Evolutionary conservation across 2,329 filamentous ascomycete species (phyloP), one percentile per base, ranked within the genome.

Genomic region (Pseudonectria foliicola): DNA sequence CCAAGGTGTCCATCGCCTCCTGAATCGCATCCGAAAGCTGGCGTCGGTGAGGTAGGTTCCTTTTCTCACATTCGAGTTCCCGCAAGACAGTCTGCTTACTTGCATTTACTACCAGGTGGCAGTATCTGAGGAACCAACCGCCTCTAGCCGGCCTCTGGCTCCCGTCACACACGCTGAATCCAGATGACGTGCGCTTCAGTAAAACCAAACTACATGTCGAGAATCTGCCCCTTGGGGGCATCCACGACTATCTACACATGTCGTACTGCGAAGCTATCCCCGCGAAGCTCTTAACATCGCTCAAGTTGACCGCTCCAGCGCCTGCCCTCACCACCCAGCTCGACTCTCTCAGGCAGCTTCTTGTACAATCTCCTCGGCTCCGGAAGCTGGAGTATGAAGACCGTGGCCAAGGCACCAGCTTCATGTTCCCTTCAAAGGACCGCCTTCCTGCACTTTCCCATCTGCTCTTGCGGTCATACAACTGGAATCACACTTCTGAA

Each of bases 401-500:
- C 34, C 49, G 62, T 10, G 66, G 66, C 2, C 64, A 68, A 35
- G 67, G 67, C 4, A 67, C 62, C 11, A 61, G 54, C 29, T 70
- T 73, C 43, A 40, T 39, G 3, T 71, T 73, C 23, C 26, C 34
- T 0, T 40, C 40, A 0, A 52, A 47, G 13, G 67, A 72, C 35
- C 55, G 63, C 10, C 48, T 73, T 15, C 68, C 69, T 2, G 50
- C 67, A 0, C 46, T 73, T 5, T 46, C 45, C 13, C 58, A 66
- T 7, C 52, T 73, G 4, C 52, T 48, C 2, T 50, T 73, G 25
- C 60, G 59, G 31, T 69, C 64, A 2, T 73, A 73, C 42, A 63
- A 71, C 51, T 72, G 70, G 70, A 52, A 59, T 8, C 70, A 73
- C 41, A 52, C 50, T 2, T 31, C 44, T 0, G 50, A 57, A 3